These are phyloP conservation scores for Cercophora samala DNA, from an alignment of 495 filamentous ascomycete genomes.

Conservation along the genomic window DNA sequence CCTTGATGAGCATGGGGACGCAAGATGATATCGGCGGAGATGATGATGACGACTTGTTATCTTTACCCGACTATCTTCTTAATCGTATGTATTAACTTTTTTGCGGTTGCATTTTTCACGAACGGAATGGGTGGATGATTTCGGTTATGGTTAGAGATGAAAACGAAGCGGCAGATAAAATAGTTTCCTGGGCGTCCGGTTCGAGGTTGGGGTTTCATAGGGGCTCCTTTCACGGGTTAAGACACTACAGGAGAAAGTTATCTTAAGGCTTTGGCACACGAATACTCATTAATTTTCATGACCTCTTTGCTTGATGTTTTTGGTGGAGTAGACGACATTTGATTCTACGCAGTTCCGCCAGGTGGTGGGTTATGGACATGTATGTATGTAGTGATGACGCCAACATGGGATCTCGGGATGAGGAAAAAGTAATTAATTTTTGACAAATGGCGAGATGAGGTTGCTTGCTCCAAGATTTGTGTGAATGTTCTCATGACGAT, in stretches of 20 bases:
- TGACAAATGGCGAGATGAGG: conserved; percentile 15
- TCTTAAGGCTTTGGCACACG: conserved; percentile 32
- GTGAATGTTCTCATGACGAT: neutral
- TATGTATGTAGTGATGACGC: conserved; percentile 35
- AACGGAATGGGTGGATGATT: conserved; percentile 36
- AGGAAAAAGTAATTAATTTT: conserved; percentile 40
- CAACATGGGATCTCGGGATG: conserved; percentile 10
- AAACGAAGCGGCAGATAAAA: conserved; percentile 29
- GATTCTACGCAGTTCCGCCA: conserved; percentile 34
- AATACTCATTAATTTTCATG: conserved; percentile 36
- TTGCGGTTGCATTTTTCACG: conserved; percentile 34
- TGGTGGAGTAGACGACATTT: conserved; percentile 22
- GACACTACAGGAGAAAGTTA: conserved; percentile 19
- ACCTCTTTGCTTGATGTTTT: conserved; percentile 19
- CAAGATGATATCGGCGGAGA: conserved; percentile 22
- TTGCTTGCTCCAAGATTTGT: neutral
- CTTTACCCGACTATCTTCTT: conserved; percentile 30
- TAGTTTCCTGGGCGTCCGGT: conserved; percentile 32
- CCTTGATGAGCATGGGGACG: conserved; percentile 26
- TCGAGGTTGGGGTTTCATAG: conserved; percentile 27
- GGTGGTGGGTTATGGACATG: conserved; percentile 34
- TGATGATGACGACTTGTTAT: conserved; percentile 20
- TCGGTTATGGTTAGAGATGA: conserved; percentile 34
- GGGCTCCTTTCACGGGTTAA: conserved; percentile 29
- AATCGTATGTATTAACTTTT: conserved; percentile 38